Base-by-base conservation (phyloP, 257 asterid genomes). In the Solanum dulcamara region DNA sequence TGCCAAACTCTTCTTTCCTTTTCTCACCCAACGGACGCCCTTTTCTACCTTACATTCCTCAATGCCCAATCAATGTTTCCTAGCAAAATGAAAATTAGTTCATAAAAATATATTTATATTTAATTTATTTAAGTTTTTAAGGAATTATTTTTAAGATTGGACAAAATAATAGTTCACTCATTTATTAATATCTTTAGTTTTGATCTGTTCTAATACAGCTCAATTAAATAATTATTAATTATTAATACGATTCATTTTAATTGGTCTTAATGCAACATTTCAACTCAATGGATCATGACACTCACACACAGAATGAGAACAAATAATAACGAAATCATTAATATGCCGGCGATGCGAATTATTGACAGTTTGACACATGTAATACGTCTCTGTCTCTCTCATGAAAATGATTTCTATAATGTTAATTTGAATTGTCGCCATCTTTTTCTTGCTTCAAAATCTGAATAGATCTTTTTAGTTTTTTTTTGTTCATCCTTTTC, bases 201-300 rank as follows among this genome's bases (percentile, higher is more conserved):
- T 2, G 0, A 24, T 10, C 11, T 0, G 1, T 60, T 24, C 8
- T 24, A 13, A 4, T 60, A 24, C 4, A 4, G 0, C 2, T 60
- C 3, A 55, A 55, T 37, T 22, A 55, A 55, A 55, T 55, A 55
- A 20, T 8, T 55, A 55, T 20, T 20, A 0, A 20, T 20, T 4
- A 57, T 0, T 12, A 60, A 1, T 59, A 10, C 0, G 10, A 0
- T 5, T 5, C 5, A 60, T 60, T 60, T 60, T 60, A 24, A 60
- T 2, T 5, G 1, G 30, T 24, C 0, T 24, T 10, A 59, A 24
- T n/a, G n/a, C n/a, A n/a, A n/a, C n/a, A n/a, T n/a, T 59, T 59
- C 33, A 59, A 2, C 15, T 20, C 8, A 0, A 9, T 55, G 0
- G 0, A 1, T 55, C 2, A 1, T 10, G 24, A n/a, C 14, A 2